Percentiles rank a stretch among this genome's conserved stretches.
Conservation (phyloP, 2,329 filamentous ascomycete species). For the Apiospora aurea region DNA sequence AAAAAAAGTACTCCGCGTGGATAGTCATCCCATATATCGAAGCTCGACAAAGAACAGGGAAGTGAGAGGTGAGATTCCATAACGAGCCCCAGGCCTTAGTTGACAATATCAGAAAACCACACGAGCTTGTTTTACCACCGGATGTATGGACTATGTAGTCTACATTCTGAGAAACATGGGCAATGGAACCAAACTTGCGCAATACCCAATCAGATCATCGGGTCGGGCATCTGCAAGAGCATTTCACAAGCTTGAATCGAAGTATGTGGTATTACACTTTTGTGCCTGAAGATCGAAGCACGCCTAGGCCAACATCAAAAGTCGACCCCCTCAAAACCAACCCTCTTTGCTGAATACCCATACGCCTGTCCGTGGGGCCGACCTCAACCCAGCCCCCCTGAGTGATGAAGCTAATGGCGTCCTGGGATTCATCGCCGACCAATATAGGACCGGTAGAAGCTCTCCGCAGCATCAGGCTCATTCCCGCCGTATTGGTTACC, state of each 20-base stretch:
- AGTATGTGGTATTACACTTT: background rate
- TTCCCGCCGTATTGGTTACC: conserved; percentile 63
- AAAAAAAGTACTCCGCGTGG: background rate
- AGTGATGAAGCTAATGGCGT: background rate
- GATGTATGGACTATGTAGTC: conserved; percentile 5
- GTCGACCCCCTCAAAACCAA: conserved; percentile 1
- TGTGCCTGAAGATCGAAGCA: conserved; percentile 1
- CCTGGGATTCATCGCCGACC: conserved; percentile 57
- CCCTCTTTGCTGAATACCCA: background rate
- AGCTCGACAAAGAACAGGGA: background rate
- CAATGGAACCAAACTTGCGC: background rate
- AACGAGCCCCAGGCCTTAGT: background rate
- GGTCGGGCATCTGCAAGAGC: background rate
- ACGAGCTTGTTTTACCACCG: background rate
- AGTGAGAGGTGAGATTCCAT: background rate
- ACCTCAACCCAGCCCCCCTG: background rate
- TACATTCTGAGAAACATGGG: background rate
- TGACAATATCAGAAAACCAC: background rate
- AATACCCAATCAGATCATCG: conserved; percentile 2
- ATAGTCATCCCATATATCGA: background rate
- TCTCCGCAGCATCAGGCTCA: conserved; percentile 79
- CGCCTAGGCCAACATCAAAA: background rate
- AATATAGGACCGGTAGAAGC: conserved; percentile 90
- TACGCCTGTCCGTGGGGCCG: background rate
- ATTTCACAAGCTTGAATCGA: background rate